Evolutionary conservation across 768 basidiomycete genomes (phyloP), one percentile per base, ranked within the genome.

Genomic region (Tulasnella calospora): DNA sequence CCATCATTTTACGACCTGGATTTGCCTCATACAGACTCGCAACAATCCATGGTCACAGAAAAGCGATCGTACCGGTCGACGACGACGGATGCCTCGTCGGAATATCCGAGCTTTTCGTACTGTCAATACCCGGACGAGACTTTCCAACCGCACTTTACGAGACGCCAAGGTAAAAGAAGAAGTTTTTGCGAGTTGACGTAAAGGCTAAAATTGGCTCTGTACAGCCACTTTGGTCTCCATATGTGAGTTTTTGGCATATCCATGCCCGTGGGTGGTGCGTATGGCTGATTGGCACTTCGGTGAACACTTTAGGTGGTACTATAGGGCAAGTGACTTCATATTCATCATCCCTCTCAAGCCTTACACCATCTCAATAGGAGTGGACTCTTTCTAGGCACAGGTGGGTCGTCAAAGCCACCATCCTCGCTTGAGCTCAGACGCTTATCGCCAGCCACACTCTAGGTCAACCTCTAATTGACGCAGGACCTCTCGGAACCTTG

Each of bases 351-450:
- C 33, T 0, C 12, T 67, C 61, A 23, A 30, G 30, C 33, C 61
- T 67, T 35, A 67, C 61, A 35, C 6, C 19, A 6, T 36, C 36
- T 30, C 21, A 61, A 21, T 40, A 76, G 75, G 23, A 76, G 27
- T n/a, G 75, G 75, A 5, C 75, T 76, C 41, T 76, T 76, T 57
- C 35, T 76, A 40, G 38, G 75, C 75, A 55, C 75, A 27, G 75
- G 71, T 72, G 36, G 12, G 71, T 17, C 15, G 5, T 40, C 13
- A 13, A 36, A n/a, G 13, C n/a, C 36, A 40, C 10, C 6, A 8
- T 17, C 2, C 27, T 27, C 38, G 41, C 35, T 9, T 13, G 44
- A 38, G 8, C 19, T 10, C 9, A 3, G 1, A 0, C 1, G 17
- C 38, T 40, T 8, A 40, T 13, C n/a, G n/a, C 21, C 7, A 23